These are phyloP conservation scores for Stagonosporopsis vannaccii DNA, from an alignment of 2,329 filamentous ascomycete genomes.

Conservation along the genomic window DNA sequence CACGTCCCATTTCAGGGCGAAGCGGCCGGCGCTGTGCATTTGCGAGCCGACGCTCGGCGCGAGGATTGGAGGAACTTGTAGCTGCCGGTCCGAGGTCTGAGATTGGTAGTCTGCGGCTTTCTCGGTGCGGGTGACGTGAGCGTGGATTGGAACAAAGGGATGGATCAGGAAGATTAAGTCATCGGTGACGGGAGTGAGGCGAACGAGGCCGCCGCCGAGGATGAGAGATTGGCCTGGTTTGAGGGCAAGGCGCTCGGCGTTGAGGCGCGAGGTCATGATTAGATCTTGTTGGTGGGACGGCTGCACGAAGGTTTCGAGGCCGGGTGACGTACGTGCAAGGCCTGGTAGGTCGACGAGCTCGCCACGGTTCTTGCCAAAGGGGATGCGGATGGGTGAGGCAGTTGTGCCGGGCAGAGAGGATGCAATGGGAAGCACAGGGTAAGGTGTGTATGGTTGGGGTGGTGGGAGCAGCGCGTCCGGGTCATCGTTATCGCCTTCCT, in stretches of 20 bases:
- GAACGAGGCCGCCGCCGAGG: conserved; percentile 79
- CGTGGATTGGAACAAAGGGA: conserved; percentile 79
- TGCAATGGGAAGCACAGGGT: conserved; percentile 84
- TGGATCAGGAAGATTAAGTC: conserved; percentile 77
- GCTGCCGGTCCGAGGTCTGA: conserved; percentile 59
- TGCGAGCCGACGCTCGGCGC: conserved; percentile 46
- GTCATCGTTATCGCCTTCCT: conserved; percentile 41
- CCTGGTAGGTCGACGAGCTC: conserved; percentile 95
- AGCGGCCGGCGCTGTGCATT: conserved; percentile 69
- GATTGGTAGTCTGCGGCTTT: conserved; percentile 80
- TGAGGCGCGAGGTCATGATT: conserved; percentile 79
- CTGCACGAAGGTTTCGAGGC: conserved; percentile 74
- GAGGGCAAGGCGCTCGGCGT: conserved; percentile 75
- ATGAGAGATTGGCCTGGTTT: conserved; percentile 81
- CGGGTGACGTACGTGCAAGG: conserved; percentile 68
- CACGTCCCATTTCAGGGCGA: conserved; percentile 80
- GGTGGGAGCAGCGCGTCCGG: conserved; percentile 73
- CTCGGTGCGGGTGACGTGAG: conserved; percentile 78
- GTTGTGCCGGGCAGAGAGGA: conserved; percentile 91
- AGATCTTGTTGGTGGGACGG: conserved; percentile 71
- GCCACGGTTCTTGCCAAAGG: conserved; percentile 84
- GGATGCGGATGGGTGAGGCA: conserved; percentile 90
- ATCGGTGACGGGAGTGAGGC: conserved; percentile 78
- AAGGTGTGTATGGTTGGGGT: conserved; percentile 73
- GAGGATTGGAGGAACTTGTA: conserved; percentile 70